Base-by-base conservation (phyloP, 352 stramenopile species). In the Globisporangium solare region DNA sequence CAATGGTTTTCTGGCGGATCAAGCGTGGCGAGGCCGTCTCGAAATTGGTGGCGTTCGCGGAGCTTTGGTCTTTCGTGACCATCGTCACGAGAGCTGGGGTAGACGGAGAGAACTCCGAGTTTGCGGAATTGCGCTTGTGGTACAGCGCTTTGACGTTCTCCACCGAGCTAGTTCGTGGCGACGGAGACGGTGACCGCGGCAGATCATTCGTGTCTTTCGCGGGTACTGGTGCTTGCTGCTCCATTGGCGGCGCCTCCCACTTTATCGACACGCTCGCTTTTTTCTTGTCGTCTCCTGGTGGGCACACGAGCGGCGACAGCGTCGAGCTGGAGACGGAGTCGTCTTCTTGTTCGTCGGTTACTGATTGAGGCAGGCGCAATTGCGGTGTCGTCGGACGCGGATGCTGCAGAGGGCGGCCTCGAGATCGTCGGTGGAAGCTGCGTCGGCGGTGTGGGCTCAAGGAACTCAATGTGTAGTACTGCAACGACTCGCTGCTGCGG, bases 231-330 rank as follows among this genome's bases (percentile, higher is more conserved):
- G 5, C 21, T 27, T 56, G 37, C 12, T 51, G 14, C 56, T 56
- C 39, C 56, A 63, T 63, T 6, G 41, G 13, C 43, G 41, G 14
- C 14, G 39, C 14, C 22, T 63, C 49, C 40, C 31, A 24, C 49
- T 56, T 35, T 7, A 35, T 35, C 27, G 27, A 35, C 20, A 41
- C 31, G 32, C 52, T 48, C 18, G 27, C 3, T 14, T 41, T 54
- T 35, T 57, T 57, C 41, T 41, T 52, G 40, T 63, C 49, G 49
- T 58, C 49, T 35, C 7, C 27, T 35, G 27, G 21, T 32, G 32
- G 27, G 27, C 27, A 53, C 56, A 58, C 56, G 22, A 63, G 49
- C 47, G 48, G 49, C 14, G 56, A 49, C 27, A 63, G 49, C 20
- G 24, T 47, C 31, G 37, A 49, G 15, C 31, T 53, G 27, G 49